Evolutionary conservation across 768 basidiomycete genomes (phyloP).

Genomic region (Calocera viscosa): DNA sequence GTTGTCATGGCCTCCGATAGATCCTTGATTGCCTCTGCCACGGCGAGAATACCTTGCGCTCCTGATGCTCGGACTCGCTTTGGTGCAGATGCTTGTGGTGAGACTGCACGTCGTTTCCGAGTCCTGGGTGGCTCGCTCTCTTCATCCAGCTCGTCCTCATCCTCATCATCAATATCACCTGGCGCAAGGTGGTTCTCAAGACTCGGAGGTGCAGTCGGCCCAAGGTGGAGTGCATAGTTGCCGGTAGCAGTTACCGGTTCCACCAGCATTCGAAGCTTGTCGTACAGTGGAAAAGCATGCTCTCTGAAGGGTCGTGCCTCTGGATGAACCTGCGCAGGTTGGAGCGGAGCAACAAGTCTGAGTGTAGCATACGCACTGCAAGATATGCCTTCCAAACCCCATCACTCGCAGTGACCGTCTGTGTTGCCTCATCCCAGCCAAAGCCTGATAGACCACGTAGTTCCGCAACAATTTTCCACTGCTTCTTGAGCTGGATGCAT

Average conservation of each 20-base stretch:
- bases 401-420: neutral
- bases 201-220: neutral
- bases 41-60: neutral
- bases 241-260: neutral
- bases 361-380: neutral
- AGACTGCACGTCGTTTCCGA: neutral
- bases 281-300: neutral
- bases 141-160: neutral
- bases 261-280: neutral
- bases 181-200: neutral
- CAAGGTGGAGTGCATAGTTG: neutral
- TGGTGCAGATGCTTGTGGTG: neutral
- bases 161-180: neutral
- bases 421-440: neutral
- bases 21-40: neutral
- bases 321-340: neutral
- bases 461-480: too few relatives aligned
- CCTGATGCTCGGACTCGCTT: neutral
- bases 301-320: neutral
- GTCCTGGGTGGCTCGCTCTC: neutral
- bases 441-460: too few relatives aligned
- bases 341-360: neutral
- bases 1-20: neutral
- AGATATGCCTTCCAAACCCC: neutral
- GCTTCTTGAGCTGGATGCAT: too few relatives aligned